Base-by-base conservation (phyloP, 2,329 filamentous ascomycete genomes). In the Beauveria bassiana region DNA sequence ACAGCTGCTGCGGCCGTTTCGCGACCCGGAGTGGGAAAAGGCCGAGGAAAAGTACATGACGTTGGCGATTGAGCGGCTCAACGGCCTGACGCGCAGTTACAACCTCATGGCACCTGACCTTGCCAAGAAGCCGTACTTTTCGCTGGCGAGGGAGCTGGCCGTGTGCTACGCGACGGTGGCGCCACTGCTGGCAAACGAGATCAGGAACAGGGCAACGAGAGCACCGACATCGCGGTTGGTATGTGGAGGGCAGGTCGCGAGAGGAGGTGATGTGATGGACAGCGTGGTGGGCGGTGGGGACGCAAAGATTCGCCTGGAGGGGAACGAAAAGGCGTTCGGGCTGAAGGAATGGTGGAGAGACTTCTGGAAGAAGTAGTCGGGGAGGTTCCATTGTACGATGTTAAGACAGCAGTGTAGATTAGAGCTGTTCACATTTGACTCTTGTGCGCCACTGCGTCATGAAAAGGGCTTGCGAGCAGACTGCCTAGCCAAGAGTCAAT, bases 31-130 rank as follows among this genome's bases (percentile, higher is more conserved):
- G 1, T 97, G 93, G 88, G 83, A 95, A 65, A 75, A 79, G 22
- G 81, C 84, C 6, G 91, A 98, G 73, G 75, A 77, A 3, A 79
- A 86, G 7, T 98, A 96, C 75, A 86, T 93, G 71, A 84, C 82
- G 45, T 81, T 95, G 5, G 85, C 90, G 5, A 83, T 99, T 65
- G 81, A 83, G 52, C 86, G 90, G 61, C 84, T 98, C 61, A 98
- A 98, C 74, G 74, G 77, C 34, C 80, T 96, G 54, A 88, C 91
- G 8, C 85, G 95, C 28, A 90, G 90, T 16, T 99, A 99, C 78
- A 98, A 98, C 68, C 83, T 98, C 3, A 93, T 96, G 86, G 93
- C 95, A 0, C 95, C 95, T 0, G 88, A 91, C 60, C 81, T 96
- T 1, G 93, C 93, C 2, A 96, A 95, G 75, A 96, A 96, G 73